Conservation (phyloP, 805 yeast species). For the Kuraishia molischiana region DNA sequence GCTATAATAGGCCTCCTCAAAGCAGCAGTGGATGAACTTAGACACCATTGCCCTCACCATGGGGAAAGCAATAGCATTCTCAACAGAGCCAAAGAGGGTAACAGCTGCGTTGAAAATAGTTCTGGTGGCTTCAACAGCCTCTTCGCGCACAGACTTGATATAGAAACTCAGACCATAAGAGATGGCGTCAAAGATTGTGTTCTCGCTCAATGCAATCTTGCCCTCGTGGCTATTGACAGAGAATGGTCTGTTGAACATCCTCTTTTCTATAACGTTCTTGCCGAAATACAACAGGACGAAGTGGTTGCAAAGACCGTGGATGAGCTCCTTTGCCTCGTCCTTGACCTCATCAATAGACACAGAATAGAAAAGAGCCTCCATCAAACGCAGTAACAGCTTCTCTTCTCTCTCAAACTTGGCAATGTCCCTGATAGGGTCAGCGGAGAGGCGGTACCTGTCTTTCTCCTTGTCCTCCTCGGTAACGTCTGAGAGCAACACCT, state of each 20-base stretch:
- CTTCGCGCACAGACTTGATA: conserved; percentile 54
- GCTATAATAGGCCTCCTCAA: conserved; percentile 76
- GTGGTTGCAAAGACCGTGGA: conserved; percentile 67
- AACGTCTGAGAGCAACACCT: conserved; percentile 25
- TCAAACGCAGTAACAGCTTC: conserved; percentile 48
- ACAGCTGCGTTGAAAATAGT: conserved; percentile 51
- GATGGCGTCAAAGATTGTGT: conserved; percentile 64
- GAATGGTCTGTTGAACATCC: conserved; percentile 61
- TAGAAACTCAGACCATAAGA: conserved; percentile 75
- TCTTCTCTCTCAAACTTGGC: conserved; percentile 50
- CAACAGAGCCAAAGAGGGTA: conserved; percentile 56
- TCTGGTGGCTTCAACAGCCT: conserved; percentile 61
- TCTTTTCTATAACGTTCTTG: conserved; percentile 57
- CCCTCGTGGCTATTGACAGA: conserved; percentile 78
- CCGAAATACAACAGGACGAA: conserved; percentile 71
- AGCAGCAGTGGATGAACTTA: conserved; percentile 83
- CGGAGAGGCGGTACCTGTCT: conserved; percentile 12
- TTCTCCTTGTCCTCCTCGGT: conserved; percentile 11
- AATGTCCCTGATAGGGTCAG: conserved; percentile 35
- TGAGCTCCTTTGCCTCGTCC: conserved; percentile 54
- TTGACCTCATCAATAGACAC: conserved; percentile 64
- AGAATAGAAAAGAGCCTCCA: conserved; percentile 68
- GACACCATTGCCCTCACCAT: conserved; percentile 68
- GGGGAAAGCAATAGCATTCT: conserved; percentile 62
- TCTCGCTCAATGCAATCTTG: conserved; percentile 54